Conservation (phyloP, 2,329 filamentous ascomycete species). For the Dactylellina haptotyla region DNA sequence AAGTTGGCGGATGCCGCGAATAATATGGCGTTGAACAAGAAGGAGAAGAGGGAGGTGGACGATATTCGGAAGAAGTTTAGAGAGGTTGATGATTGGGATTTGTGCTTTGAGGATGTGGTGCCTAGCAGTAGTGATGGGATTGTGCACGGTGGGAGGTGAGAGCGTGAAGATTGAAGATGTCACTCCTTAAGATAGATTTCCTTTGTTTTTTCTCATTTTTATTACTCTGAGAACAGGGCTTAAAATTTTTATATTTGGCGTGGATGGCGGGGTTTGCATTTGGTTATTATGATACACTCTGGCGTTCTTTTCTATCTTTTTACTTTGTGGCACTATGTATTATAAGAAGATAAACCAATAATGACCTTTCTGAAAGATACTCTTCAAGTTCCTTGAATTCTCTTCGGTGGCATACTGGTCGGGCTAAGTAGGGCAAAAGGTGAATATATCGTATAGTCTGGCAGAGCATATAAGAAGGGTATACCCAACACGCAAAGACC, state of each 20-base stretch:
- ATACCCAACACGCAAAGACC: too few species aligned
- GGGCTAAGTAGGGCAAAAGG: too few species aligned
- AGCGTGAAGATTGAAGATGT: not conserved
- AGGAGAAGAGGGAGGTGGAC: constrained; percentile 57
- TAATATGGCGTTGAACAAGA: constrained; percentile 52
- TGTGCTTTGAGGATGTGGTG: constrained; percentile 58
- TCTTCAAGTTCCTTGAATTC: too few species aligned
- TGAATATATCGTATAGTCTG: too few species aligned
- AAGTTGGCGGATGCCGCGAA: constrained; percentile 29
- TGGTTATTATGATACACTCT: too few species aligned
- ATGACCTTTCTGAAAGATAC: too few species aligned
- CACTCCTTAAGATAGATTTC: constrained; percentile 34
- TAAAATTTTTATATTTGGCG: constrained; percentile 1
- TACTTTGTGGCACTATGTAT: too few species aligned
- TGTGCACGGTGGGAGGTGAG: constrained; percentile 30
- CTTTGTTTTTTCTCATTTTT: constrained; percentile 11
- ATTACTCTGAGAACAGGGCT: constrained; percentile 9
- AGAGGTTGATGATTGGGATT: constrained; percentile 49
- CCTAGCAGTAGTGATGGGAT: constrained; percentile 45
- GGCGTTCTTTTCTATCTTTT: too few species aligned
- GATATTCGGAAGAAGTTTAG: constrained; percentile 42
- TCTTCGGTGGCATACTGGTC: too few species aligned
- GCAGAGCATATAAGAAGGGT: too few species aligned
- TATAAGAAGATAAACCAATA: too few species aligned
- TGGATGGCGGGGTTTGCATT: not conserved